A percentile compares a stretch with the other conserved stretches of the same genome.
Conservation (phyloP, 257 asterid genomes). For the Lavandula angustifolia region DNA sequence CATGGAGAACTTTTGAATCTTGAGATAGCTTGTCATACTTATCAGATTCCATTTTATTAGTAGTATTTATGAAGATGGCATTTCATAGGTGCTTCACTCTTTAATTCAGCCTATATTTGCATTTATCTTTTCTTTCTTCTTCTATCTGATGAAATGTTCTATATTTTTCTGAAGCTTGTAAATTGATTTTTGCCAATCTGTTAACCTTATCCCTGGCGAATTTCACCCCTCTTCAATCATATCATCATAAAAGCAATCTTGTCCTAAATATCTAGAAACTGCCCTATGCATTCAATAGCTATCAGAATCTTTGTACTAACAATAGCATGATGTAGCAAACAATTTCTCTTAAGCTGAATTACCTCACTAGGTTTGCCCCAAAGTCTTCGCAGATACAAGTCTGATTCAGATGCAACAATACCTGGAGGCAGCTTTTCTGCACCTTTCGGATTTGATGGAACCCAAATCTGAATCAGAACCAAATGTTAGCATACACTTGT, state of each 20-base stretch:
- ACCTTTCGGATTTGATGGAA: constrained; percentile 76
- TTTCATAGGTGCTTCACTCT: not conserved
- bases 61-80: not conserved
- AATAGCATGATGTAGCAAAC: not conserved
- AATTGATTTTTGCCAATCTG: not conserved
- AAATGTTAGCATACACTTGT: constrained; percentile 5
- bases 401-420: constrained; percentile 68
- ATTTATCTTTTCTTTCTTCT: not conserved
- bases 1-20: too few species aligned
- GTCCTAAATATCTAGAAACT: too few species aligned
- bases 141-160: not conserved
- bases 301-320: not conserved
- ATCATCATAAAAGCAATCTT: too few species aligned
- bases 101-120: not conserved
- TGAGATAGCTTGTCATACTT: too few species aligned
- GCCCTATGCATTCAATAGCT: not conserved
- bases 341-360: constrained; percentile 17
- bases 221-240: too few species aligned
- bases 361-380: constrained; percentile 87
- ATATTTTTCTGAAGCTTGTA: not conserved
- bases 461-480: constrained; percentile 51
- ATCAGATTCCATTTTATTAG: too few species aligned
- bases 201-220: constrained; percentile 10
- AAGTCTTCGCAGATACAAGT: constrained; percentile 62
- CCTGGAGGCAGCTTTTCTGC: constrained; percentile 78